A percentile compares a stretch with the other conserved stretches of the same genome.
phyloP scores from a whole-genome alignment of 148 eudicot genomes.

The Rheum nobile region DNA sequence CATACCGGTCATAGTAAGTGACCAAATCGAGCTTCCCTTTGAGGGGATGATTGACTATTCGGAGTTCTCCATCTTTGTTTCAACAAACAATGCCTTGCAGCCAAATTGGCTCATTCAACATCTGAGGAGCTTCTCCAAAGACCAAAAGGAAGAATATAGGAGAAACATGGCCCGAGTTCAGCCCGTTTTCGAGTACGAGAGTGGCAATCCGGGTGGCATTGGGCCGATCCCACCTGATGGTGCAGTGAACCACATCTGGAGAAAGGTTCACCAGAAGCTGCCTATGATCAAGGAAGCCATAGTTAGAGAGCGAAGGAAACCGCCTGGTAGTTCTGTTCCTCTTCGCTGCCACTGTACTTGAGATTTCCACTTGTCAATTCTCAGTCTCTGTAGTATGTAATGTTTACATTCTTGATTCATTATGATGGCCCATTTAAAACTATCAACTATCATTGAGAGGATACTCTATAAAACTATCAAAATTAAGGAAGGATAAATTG shows the following conservation, averaged over 20 bases:
- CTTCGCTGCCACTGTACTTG: constrained; percentile 94
- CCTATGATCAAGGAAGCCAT: constrained; percentile 80
- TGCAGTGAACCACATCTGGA: constrained; percentile 84
- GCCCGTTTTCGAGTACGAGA: constrained; percentile 54
- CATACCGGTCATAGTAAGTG: constrained; percentile 86
- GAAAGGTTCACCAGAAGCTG: constrained; percentile 66
- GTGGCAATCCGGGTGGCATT: constrained; percentile 63
- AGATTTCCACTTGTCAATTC: constrained; percentile 10
- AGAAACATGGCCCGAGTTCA: constrained; percentile 70
- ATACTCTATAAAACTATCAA: too few species aligned
- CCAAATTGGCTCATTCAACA: constrained; percentile 72
- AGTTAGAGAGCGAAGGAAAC: constrained; percentile 65
- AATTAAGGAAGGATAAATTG: too few species aligned
- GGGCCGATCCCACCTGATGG: constrained; percentile 72
- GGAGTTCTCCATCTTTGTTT: constrained; percentile 65
- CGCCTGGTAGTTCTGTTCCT: constrained; percentile 51
- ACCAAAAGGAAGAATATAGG: constrained; percentile 42
- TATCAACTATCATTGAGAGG: neutral
- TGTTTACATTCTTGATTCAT: neutral
- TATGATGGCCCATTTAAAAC: neutral
- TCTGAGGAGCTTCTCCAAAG: constrained; percentile 44
- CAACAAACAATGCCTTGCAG: constrained; percentile 59
- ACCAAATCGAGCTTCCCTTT: constrained; percentile 78
- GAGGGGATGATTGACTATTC: constrained; percentile 89
- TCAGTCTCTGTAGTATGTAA: neutral